phyloP scores from a whole-genome alignment of 805 yeast species.

The Spathaspora sp. region DNA sequence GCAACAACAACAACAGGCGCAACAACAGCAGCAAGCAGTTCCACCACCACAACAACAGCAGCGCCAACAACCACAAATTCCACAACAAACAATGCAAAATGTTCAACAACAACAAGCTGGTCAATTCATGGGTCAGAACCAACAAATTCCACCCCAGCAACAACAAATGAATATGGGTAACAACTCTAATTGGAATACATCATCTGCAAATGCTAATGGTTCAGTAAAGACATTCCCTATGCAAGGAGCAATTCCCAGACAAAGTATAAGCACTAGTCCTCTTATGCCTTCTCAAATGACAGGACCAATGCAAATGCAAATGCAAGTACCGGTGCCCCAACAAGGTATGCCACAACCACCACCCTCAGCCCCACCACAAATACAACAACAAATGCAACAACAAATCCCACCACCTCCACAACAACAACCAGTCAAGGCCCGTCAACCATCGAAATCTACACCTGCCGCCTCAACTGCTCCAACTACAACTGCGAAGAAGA shows the following conservation, averaged over 20 bases:
- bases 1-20: slow-evolving; percentile 12
- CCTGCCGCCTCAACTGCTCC: not conserved
- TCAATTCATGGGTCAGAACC: slow-evolving; percentile 7
- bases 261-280: slow-evolving; percentile 21
- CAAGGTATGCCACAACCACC: slow-evolving; percentile 7
- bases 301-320: slow-evolving; percentile 11
- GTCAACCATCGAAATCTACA: slow-evolving; percentile 3
- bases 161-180: not conserved
- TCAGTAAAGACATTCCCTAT: slow-evolving; percentile 1
- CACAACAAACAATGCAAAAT: slow-evolving; percentile 13
- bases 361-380: slow-evolving; percentile 6
- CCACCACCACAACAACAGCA: slow-evolving; percentile 3
- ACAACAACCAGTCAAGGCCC: slow-evolving; percentile 9
- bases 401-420: slow-evolving; percentile 7
- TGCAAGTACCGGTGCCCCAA: slow-evolving; percentile 6
- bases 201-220: not conserved
- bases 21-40: slow-evolving; percentile 1
- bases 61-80: slow-evolving; percentile 1
- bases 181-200: not conserved
- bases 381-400: slow-evolving; percentile 7
- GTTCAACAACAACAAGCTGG: slow-evolving; percentile 1
- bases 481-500: slow-evolving; percentile 4
- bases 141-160: slow-evolving; percentile 3
- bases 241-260: slow-evolving; percentile 2
- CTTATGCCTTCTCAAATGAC: slow-evolving; percentile 17